Conservation (phyloP, 495 filamentous ascomycete species). For the Parathielavia hyrcaniae region DNA sequence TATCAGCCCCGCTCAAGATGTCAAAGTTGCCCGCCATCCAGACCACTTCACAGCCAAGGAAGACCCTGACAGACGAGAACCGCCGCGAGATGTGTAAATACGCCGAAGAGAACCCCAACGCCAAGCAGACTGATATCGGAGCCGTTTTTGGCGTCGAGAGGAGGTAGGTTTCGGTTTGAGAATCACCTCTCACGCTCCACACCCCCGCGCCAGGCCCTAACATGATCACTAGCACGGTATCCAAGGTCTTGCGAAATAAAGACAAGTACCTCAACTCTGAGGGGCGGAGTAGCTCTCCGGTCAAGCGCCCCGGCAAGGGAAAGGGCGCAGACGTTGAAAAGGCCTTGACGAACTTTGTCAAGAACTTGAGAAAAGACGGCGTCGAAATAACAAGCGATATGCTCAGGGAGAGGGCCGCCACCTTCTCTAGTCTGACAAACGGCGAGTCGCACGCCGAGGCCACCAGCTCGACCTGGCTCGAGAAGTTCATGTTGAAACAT, state of each 20-base stretch:
- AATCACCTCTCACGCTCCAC: neutral
- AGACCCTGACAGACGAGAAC: slow-evolving; percentile 89
- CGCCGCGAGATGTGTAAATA: slow-evolving; percentile 92
- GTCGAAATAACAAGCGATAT: slow-evolving; percentile 69
- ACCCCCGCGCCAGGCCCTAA: slow-evolving; percentile 16
- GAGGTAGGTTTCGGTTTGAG: slow-evolving; percentile 68
- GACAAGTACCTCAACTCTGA: slow-evolving; percentile 92
- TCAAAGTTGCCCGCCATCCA: slow-evolving; percentile 41
- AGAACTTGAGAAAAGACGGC: slow-evolving; percentile 73
- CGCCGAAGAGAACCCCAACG: slow-evolving; percentile 84
- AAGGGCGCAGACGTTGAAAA: slow-evolving; percentile 94
- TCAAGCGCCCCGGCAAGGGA: slow-evolving; percentile 73
- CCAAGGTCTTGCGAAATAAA: slow-evolving; percentile 92
- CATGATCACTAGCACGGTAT: slow-evolving; percentile 70
- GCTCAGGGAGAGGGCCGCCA: slow-evolving; percentile 79
- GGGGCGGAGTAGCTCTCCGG: slow-evolving; percentile 78
- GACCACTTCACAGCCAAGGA: slow-evolving; percentile 61
- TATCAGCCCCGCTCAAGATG: slow-evolving; percentile 47
- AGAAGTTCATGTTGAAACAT: slow-evolving; percentile 96
- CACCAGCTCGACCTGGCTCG: slow-evolving; percentile 74
- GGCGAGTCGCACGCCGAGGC: slow-evolving; percentile 68
- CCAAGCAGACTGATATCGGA: slow-evolving; percentile 98
- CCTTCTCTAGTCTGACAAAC: slow-evolving; percentile 71
- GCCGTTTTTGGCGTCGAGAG: slow-evolving; percentile 93
- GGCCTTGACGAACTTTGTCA: slow-evolving; percentile 82